These are phyloP conservation scores for Paspalum vaginatum DNA, from an alignment of 176 grass and related monocot species.

Conservation along the genomic window DNA sequence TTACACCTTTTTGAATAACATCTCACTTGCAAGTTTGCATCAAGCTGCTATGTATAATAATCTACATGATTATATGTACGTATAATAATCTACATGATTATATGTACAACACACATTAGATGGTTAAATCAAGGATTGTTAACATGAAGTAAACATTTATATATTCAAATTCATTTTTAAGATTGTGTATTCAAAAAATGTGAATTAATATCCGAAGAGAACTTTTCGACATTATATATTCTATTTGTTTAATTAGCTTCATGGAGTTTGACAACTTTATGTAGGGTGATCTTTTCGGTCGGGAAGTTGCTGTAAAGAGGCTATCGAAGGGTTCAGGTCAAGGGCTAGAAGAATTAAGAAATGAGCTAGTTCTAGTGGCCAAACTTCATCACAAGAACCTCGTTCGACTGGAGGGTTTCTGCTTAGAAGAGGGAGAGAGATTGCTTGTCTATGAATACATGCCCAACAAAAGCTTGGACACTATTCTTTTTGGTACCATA, in stretches of 20 bases:
- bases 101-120: background rate
- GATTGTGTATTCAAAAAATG: background rate
- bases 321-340: conserved; percentile 30
- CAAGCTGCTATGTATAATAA: background rate
- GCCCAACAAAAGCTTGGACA: conserved; percentile 44
- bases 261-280: background rate
- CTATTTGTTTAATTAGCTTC: background rate
- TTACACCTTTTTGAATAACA: background rate
- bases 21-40: background rate
- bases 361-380: conserved; percentile 39
- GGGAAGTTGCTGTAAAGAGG: conserved; percentile 51
- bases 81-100: background rate
- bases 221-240: background rate
- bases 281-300: conserved; percentile 13
- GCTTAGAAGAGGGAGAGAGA: conserved; percentile 36
- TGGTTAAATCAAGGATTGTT: background rate
- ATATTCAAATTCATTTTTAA: background rate
- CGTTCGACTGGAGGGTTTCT: conserved; percentile 39
- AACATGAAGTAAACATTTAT: background rate
- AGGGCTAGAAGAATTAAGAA: conserved; percentile 41
- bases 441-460: conserved; percentile 47
- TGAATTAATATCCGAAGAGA: background rate
- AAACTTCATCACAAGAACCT: conserved; percentile 57
- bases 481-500: conserved; percentile 33
- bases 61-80: background rate